Conservation (phyloP, 2,329 filamentous ascomycete species). For the Hypoxylon sp. region DNA sequence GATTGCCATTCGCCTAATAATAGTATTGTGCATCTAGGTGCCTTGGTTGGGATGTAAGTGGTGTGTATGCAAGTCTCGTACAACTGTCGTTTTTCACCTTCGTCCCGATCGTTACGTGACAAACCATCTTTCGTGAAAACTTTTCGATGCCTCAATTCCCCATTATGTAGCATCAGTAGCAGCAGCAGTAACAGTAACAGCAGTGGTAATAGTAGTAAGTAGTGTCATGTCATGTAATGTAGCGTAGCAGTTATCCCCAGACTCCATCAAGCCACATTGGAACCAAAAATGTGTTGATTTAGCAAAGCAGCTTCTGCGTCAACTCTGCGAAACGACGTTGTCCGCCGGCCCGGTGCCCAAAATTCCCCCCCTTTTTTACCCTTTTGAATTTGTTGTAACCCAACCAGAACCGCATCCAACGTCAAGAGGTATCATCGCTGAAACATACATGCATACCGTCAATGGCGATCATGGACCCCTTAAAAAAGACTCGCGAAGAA, state of each 20-base stretch:
- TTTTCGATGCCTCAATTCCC: conserved; percentile 27
- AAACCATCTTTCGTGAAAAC: conserved; percentile 32
- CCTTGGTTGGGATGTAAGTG: conserved; percentile 5
- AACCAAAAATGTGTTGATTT: conserved; percentile 18
- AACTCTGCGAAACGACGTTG: conserved; percentile 24
- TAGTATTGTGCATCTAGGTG: conserved; percentile 27
- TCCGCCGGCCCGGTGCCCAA: conserved; percentile 38
- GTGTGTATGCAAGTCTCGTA: conserved; percentile 27
- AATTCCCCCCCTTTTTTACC: conserved; percentile 28
- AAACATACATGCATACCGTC: conserved; percentile 42
- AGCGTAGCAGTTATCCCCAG: conserved; percentile 25
- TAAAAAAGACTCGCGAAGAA: conserved; percentile 20
- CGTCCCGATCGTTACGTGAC: conserved; percentile 37
- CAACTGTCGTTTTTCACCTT: conserved; percentile 11
- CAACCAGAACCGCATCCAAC: conserved; percentile 43
- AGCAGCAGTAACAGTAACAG: conserved; percentile 15
- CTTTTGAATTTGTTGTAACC: conserved; percentile 39
- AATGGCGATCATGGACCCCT: conserved; percentile 44
- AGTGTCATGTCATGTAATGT: not conserved
- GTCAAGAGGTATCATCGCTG: conserved; percentile 48
- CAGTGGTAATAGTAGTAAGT: conserved; percentile 20
- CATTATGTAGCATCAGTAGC: conserved; percentile 33
- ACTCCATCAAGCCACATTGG: conserved; percentile 27
- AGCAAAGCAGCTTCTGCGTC: not conserved
- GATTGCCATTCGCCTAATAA: conserved; percentile 32